Evolutionary conservation across 495 filamentous ascomycete genomes (phyloP).

Genomic region (Penicillium mononematosum): DNA sequence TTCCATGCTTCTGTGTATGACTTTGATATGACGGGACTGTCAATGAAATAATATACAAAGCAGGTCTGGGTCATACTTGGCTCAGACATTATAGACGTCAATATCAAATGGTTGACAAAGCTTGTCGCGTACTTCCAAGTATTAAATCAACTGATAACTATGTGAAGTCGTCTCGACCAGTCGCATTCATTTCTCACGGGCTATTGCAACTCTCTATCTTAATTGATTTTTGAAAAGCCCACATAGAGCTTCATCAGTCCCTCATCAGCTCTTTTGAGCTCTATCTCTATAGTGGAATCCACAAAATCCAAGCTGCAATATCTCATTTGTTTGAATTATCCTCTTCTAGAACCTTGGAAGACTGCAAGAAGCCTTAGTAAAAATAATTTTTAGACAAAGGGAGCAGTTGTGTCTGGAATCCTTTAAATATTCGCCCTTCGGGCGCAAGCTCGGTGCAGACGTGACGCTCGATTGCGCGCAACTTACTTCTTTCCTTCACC

Average conservation of each 20-base stretch:
- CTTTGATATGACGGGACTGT: background rate
- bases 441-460: conserved; percentile 33
- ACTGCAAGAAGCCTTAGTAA: background rate
- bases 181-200: background rate
- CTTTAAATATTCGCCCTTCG: conserved; percentile 20
- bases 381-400: conserved; percentile 7
- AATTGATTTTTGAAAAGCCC: background rate
- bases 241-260: background rate
- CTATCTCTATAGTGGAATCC: background rate
- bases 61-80: background rate
- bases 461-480: conserved; percentile 32
- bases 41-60: background rate
- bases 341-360: background rate
- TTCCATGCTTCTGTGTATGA: background rate
- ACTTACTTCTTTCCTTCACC: conserved; percentile 29
- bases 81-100: background rate
- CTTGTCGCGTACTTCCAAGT: background rate
- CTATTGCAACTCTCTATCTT: background rate
- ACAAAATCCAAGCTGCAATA: background rate
- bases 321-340: background rate
- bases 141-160: background rate
- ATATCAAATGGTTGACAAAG: background rate
- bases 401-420: conserved; percentile 16
- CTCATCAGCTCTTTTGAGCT: background rate
- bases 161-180: background rate